Evolutionary conservation across 441 rosid genomes (phyloP).

Genomic region (Arabidopsis hybrid): DNA sequence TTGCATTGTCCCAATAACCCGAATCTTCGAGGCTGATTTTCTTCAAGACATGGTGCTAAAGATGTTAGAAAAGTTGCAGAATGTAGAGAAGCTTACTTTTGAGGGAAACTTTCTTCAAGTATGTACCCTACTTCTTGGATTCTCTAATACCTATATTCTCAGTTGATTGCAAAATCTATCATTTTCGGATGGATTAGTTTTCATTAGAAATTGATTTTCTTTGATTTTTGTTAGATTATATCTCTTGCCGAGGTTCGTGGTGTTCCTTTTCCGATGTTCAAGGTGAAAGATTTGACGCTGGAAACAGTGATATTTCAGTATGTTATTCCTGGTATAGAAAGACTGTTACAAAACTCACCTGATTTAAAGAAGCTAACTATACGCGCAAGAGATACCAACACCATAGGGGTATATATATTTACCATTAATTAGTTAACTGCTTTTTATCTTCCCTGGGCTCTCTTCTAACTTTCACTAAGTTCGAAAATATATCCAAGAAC

Average conservation of each 20-base stretch:
- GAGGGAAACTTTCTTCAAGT: not conserved
- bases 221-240: not conserved
- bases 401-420: too few species aligned
- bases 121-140: not conserved
- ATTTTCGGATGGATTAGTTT: too few species aligned
- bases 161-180: too few species aligned
- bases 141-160: not conserved
- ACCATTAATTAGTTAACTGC: too few species aligned
- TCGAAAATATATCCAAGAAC: not conserved
- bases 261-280: not conserved
- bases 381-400: too few species aligned
- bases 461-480: not conserved
- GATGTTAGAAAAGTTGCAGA: too few species aligned
- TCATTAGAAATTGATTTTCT: too few species aligned
- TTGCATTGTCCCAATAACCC: too few species aligned
- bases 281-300: not conserved
- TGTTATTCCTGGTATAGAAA: conserved; percentile 11
- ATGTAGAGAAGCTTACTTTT: not conserved
- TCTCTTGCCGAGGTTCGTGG: not conserved
- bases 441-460: not conserved
- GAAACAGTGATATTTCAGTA: not conserved
- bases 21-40: too few species aligned
- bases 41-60: too few species aligned
- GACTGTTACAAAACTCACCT: conserved; percentile 19
- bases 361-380: not conserved